Evolutionary conservation across 371 early-diverging fungal species (phyloP), one percentile per base, ranked within the genome.

Genomic region (Actinomortierella ambigua): DNA sequence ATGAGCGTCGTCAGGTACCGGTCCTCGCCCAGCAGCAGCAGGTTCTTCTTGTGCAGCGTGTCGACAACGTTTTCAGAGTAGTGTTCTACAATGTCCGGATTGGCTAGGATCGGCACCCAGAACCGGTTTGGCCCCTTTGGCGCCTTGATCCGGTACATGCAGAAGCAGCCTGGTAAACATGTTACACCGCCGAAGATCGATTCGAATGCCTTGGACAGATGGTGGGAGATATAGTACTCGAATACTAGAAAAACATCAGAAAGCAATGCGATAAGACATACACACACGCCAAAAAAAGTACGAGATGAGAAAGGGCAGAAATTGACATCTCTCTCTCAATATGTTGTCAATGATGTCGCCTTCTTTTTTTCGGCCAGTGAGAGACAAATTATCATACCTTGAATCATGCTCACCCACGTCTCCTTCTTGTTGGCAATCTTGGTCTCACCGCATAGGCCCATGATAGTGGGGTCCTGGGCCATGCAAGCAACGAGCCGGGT

Each of bases 1-100:
- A 99, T 97, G 27, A 99, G 82, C 0, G 99, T 99, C 0, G 99
- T 98, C 57, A 99, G 79, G 77, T 96, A 99, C 2, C 98, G 91
- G 76, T 98, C 99, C 83, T 99, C 99, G 41, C 99, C 99, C 14
- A 99, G 84, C 52, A 96, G 90, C 27, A 99, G 81, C 53, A 99
- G 82, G 75, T 99, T 99, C 85, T 99, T 99, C 79, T 98, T 94
- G 84, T 99, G 98, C 50, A 99, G 80, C 0, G 99, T 99, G 63
- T 95, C 93, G 15, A 97, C 95, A 53, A 91, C 89, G 75, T 91
- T 94, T 58, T 94, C 94, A 8, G 95, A 93, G 77, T 99, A 99
- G 48, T 90, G 88, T 46, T 90, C 89, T 9, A 99, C 88, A 52
- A 98, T 91, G 51, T 92, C 90, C 2, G 95, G 93, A 63, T 94